Conservation (phyloP, 2,329 filamentous ascomycete genomes). For the Plectosphaerella sp. region DNA sequence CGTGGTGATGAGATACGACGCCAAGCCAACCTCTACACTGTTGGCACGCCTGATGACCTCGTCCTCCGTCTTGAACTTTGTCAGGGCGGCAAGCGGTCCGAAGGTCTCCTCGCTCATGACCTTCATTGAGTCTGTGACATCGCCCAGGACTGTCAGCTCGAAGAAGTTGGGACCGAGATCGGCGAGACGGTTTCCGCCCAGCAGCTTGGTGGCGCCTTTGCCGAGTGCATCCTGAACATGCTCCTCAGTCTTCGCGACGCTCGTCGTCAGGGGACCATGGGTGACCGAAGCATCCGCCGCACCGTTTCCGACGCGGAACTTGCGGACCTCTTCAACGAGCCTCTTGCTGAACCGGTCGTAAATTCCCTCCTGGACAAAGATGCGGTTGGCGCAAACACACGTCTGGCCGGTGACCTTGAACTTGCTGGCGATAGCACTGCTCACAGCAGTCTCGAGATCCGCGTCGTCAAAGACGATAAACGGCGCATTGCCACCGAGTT, state of each 20-base stretch:
- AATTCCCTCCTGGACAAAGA: slow-evolving; percentile 52
- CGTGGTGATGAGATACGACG: slow-evolving; percentile 66
- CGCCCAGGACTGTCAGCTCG: slow-evolving; percentile 65
- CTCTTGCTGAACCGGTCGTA: slow-evolving; percentile 51
- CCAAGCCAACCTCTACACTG: slow-evolving; percentile 63
- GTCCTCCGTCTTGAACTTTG: slow-evolving; percentile 65
- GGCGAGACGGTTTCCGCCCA: slow-evolving; percentile 57
- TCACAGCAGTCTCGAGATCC: slow-evolving; percentile 55
- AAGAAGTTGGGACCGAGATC: slow-evolving; percentile 68
- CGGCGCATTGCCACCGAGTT: slow-evolving; percentile 64
- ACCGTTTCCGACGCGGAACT: slow-evolving; percentile 56
- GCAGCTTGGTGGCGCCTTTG: slow-evolving; percentile 56
- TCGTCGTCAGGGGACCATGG: slow-evolving; percentile 62
- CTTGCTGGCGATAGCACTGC: slow-evolving; percentile 48
- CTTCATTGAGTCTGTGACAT: slow-evolving; percentile 64
- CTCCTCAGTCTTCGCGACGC: slow-evolving; percentile 56
- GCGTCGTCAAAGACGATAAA: slow-evolving; percentile 63
- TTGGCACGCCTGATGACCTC: slow-evolving; percentile 68
- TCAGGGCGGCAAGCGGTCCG: slow-evolving; percentile 66
- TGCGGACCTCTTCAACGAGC: slow-evolving; percentile 52
- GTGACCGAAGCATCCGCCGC: slow-evolving; percentile 46
- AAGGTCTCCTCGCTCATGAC: slow-evolving; percentile 70
- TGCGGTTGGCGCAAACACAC: slow-evolving; percentile 54
- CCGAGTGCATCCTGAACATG: slow-evolving; percentile 61
- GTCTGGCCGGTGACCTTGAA: slow-evolving; percentile 55